phyloP scores from a whole-genome alignment of 805 yeast species.

The Debaryomyces prosopidis region DNA sequence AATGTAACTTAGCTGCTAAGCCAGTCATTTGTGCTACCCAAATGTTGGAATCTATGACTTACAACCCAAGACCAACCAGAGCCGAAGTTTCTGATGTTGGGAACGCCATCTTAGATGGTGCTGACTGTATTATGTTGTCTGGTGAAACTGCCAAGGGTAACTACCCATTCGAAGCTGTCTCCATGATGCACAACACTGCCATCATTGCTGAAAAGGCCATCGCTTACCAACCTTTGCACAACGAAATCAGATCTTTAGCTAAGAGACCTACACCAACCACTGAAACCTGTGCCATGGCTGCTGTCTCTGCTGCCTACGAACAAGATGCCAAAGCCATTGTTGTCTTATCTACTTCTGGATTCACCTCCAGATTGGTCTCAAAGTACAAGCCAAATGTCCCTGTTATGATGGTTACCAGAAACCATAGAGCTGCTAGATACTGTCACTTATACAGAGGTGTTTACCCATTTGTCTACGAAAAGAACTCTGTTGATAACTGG shows the following conservation, averaged over 20 bases:
- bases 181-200: conserved; percentile 98
- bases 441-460: conserved; percentile 98
- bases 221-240: conserved; percentile 80
- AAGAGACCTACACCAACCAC: conserved; percentile 87
- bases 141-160: conserved; percentile 99
- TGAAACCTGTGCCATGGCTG: conserved; percentile 97
- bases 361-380: conserved; percentile 92
- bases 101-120: conserved; percentile 98
- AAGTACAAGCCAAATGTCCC: conserved; percentile 98
- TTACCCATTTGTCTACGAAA: conserved; percentile 87
- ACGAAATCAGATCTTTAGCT: conserved; percentile 85
- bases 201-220: conserved; percentile 95
- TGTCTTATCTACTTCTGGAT: conserved; percentile 93
- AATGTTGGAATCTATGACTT: conserved; percentile 99
- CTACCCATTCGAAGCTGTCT: conserved; percentile 96
- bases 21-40: conserved; percentile 99
- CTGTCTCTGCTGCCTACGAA: conserved; percentile 95
- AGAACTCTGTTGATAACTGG: conserved; percentile 77
- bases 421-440: conserved; percentile 88
- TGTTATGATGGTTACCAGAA: conserved; percentile 96
- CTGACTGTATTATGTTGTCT: conserved; percentile 99
- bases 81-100: conserved; percentile 99
- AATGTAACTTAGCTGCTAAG: conserved; percentile 98
- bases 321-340: conserved; percentile 96
- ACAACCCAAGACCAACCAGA: conserved; percentile 99